Evolutionary conservation across 1,139 yeast genomes (phyloP).

Genomic region (Debaryomyces robertsiae): DNA sequence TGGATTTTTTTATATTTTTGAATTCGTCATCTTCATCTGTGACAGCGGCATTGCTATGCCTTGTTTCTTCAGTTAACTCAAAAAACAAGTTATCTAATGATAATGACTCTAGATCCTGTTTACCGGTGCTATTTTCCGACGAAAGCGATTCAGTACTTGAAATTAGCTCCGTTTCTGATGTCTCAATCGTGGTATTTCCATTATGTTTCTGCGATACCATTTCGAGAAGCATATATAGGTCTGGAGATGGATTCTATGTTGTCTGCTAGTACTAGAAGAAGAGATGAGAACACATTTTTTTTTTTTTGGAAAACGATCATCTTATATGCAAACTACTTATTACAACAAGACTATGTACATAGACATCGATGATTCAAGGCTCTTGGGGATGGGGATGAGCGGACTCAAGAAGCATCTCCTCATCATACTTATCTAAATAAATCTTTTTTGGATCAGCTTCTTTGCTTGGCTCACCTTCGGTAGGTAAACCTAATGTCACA

Average conservation of each 20-base stretch:
- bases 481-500: slow-evolving; percentile 40
- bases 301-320: not conserved
- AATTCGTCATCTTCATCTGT: slow-evolving; percentile 25
- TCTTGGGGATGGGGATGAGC: not conserved
- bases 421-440: slow-evolving; percentile 35
- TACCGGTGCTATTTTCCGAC: slow-evolving; percentile 12
- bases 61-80: slow-evolving; percentile 30
- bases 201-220: slow-evolving; percentile 1
- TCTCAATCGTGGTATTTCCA: slow-evolving; percentile 11
- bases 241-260: not conserved
- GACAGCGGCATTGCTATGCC: slow-evolving; percentile 6
- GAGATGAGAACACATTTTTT: slow-evolving; percentile 10
- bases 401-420: slow-evolving; percentile 23
- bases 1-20: slow-evolving; percentile 29
- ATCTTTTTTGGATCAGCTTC: slow-evolving; percentile 23
- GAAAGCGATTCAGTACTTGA: slow-evolving; percentile 19
- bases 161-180: slow-evolving; percentile 18
- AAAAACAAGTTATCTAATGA: slow-evolving; percentile 36
- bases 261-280: not conserved
- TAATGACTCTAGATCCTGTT: slow-evolving; percentile 8
- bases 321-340: slow-evolving; percentile 6
- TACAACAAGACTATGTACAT: not conserved
- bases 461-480: slow-evolving; percentile 18
- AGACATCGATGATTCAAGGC: not conserved
- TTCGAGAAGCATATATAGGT: not conserved